These are phyloP conservation scores for Panaeolus cyanescens DNA, from an alignment of 768 basidiomycete species.

Conservation along the genomic window DNA sequence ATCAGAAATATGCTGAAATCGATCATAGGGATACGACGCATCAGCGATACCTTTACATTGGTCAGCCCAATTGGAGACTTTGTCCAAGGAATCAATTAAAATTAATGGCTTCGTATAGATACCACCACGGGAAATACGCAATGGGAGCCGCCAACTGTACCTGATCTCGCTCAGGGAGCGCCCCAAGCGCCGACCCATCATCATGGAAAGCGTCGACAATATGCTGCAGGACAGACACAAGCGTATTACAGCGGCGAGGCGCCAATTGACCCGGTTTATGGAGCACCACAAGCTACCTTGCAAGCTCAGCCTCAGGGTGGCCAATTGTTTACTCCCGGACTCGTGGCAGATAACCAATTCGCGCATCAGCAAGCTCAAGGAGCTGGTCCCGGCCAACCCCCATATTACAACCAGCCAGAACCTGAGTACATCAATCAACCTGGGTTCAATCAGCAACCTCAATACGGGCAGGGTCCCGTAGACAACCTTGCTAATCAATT, in stretches of 20 bases:
- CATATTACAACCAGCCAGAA: slow-evolving; percentile 45
- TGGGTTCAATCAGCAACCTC: slow-evolving; percentile 37
- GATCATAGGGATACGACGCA: slow-evolving; percentile 70
- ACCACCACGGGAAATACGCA: slow-evolving; percentile 81
- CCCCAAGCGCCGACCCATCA: slow-evolving; percentile 54
- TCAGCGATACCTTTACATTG: slow-evolving; percentile 87
- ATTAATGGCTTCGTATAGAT: slow-evolving; percentile 51
- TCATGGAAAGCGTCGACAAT: slow-evolving; percentile 80
- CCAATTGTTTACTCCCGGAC: slow-evolving; percentile 87
- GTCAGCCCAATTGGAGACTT: slow-evolving; percentile 47
- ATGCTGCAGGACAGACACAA: slow-evolving; percentile 92
- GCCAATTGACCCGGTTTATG: slow-evolving; percentile 47
- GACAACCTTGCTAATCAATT: slow-evolving; percentile 83
- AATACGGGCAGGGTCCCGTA: slow-evolving; percentile 52
- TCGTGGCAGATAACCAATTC: slow-evolving; percentile 71
- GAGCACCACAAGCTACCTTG: slow-evolving; percentile 33
- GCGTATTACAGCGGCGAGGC: slow-evolving; percentile 70
- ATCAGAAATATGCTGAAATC: slow-evolving; percentile 17
- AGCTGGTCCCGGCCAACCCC: slow-evolving; percentile 27
- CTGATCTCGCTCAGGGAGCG: slow-evolving; percentile 43
- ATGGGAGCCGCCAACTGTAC: slow-evolving; percentile 75
- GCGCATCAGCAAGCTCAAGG: slow-evolving; percentile 57
- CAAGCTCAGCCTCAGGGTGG: slow-evolving; percentile 41
- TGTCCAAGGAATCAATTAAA: background rate
- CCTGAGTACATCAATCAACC: slow-evolving; percentile 51